Evolutionary conservation across 2,329 filamentous ascomycete species (phyloP).

Genomic region (Talaromyces sp.): DNA sequence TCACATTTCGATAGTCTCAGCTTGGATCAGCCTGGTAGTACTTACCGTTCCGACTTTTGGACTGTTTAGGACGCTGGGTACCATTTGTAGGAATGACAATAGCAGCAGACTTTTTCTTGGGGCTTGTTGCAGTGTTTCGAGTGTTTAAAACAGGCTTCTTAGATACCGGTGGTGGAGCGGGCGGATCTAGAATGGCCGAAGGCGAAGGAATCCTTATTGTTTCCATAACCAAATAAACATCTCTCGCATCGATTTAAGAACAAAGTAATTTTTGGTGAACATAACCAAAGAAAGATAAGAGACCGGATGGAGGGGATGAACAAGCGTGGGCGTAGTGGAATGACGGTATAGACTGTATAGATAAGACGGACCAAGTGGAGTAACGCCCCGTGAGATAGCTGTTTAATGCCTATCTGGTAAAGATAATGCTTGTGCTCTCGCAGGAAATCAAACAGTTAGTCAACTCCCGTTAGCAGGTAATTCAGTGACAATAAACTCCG

Average conservation of each 20-base stretch:
- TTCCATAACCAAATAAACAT: conserved; percentile 47
- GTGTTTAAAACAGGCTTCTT: conserved; percentile 22
- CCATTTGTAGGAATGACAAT: conserved; percentile 9
- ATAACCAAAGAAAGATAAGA: conserved; percentile 17
- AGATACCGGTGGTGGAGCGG: conserved; percentile 24
- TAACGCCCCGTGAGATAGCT: background rate
- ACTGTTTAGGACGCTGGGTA: conserved; percentile 61
- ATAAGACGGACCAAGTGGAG: conserved; percentile 12
- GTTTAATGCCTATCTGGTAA: background rate
- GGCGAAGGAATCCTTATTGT: conserved; percentile 59
- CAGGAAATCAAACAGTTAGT: background rate
- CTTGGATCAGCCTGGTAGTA: conserved; percentile 20
- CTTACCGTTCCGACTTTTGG: conserved; percentile 72
- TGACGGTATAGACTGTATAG: conserved; percentile 12
- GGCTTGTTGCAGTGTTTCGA: conserved; percentile 24
- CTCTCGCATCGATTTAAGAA: background rate
- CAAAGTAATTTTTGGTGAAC: conserved; percentile 14
- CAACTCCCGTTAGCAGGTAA: background rate
- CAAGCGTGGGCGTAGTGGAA: background rate
- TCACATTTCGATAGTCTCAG: conserved; percentile 3
- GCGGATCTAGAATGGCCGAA: conserved; percentile 49
- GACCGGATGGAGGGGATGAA: background rate
- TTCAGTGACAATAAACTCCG: background rate
- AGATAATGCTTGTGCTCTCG: background rate
- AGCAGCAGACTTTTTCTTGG: conserved; percentile 20